Evolutionary conservation across 345 rosid genomes (phyloP), one percentile per base, ranked within the genome.

Genomic region (Turritis glabra): DNA sequence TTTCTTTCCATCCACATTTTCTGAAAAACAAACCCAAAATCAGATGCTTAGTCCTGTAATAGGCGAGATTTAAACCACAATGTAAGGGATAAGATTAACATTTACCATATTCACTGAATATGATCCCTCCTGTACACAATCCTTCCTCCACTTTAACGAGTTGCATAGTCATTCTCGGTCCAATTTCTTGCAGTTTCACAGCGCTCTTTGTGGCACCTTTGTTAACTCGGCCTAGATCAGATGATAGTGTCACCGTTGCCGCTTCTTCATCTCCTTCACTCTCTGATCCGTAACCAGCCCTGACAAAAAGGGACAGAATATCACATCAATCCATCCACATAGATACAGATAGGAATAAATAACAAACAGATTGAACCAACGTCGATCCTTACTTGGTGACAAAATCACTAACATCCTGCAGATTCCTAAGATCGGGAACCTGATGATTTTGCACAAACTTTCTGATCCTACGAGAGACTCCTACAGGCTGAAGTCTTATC

Each of bases 251-350:
- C 81, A 96, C 97, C 2, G 85, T 88, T 7, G 99, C 97, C 5
- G 96, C 96, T 79, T 96, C 99, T 63, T 89, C 97, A 65, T 92
- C 98, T 47, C 82, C 91, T 85, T 96, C 98, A 67, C 98, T 96
- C 84, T 92, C 99, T 76, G 97, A 90, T 71, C 94, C 99, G 30
- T 90, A 90, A 67, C 97, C 97, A 77, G 86, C 91, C 83, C 98
- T 92, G 81, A 33, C 44, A 21, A 47, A 75, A 57, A 47, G 27
- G 27, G 17, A 72, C 1, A 30, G 26, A 5, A 33, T 17, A 14
- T 3, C 29, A 64, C 43, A 64, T 46, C 27, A 29, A 64, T 64
- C 3, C 44, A 65, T 18, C 61, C 22, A 57, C 33, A 61, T 44
- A 5, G 51, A 44, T 61, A 38, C 22, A 38, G 23, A 69, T 44